Base-by-base conservation (phyloP, 1,284 basidiomycete genomes). In the Rhodotorula sp. region DNA sequence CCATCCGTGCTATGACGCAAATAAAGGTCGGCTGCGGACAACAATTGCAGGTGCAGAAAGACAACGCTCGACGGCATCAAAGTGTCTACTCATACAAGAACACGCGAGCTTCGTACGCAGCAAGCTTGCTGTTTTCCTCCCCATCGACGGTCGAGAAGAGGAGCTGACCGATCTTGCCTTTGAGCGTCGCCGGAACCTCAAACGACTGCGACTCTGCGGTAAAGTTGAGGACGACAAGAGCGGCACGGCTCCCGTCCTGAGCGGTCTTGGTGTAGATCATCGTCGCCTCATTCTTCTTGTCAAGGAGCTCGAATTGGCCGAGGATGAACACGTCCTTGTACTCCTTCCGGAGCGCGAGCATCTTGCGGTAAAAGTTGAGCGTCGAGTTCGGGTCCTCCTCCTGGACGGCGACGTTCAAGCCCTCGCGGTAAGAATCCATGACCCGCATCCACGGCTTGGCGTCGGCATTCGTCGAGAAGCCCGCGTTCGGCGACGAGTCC, bases 371-470 rank as follows among this genome's bases (percentile, higher is more conserved):
- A 77, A 90, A 91, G 4, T 81, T 76, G 60, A 83, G 83, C 6
- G 89, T 72, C 86, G 60, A 66, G 19, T 81, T 69, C 1, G 81
- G 72, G 64, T 89, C 85, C 0, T 79, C 72, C 15, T 83, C 64
- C 79, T 90, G 86, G 7, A 79, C 80, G 3, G 80, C 83, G 14
- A 84, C 88, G 78, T 91, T 91, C 85, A 88, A 89, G 34, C 66
- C 69, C 4, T 80, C 76, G 23, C 70, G 73, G 77, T 87, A 89
- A 76, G 90, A 88, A 57, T 89, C 88, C 76, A 90, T 88, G 15
- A 89, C 86, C 19, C 87, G 83, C 89, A 91, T 91, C 90, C 89
- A 92, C 0, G 90, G 88, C 19, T 81, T 84, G 4, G 70, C 76
- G 34, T 52, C 28, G 21, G 50, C 3, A 0, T 84, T 83, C 5